Conservation (phyloP, 495 filamentous ascomycete genomes). For the Amniculicola lignicola region DNA sequence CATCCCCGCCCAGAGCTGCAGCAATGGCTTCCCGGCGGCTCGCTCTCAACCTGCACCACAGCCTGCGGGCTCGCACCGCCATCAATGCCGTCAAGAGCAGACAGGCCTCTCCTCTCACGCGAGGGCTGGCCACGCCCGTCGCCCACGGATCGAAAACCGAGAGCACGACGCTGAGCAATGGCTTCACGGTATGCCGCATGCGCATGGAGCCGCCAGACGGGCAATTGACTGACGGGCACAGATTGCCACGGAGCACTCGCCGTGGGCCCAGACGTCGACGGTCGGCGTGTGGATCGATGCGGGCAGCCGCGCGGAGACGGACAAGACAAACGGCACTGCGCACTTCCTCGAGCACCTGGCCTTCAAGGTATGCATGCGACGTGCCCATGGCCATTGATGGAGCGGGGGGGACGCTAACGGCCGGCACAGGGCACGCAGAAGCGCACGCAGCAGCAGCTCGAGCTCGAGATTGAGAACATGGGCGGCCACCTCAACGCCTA, state of each 20-base stretch:
- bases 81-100: conserved; percentile 59
- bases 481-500: conserved; percentile 99
- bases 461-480: conserved; percentile 99
- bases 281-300: conserved; percentile 99
- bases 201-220: conserved; percentile 28
- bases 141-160: conserved; percentile 73
- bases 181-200: conserved; percentile 73
- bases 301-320: conserved; percentile 95
- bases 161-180: conserved; percentile 94
- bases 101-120: conserved; percentile 53
- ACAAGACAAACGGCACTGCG: conserved; percentile 96
- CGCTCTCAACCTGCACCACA: conserved; percentile 81
- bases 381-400: neutral
- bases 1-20: conserved; percentile 24
- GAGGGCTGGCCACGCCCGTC: conserved; percentile 84
- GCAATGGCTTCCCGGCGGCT: conserved; percentile 93
- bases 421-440: conserved; percentile 76
- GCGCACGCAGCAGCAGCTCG: conserved; percentile 90
- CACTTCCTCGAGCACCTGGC: conserved; percentile 99
- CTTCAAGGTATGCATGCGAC: conserved; percentile 75
- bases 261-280: conserved; percentile 96
- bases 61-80: conserved; percentile 76
- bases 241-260: conserved; percentile 97
- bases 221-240: conserved; percentile 44
- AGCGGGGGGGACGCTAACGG: conserved; percentile 26